These are phyloP conservation scores for Pyrus bretschneideri DNA, from an alignment of 306 rosid genomes.

Conservation along the genomic window DNA sequence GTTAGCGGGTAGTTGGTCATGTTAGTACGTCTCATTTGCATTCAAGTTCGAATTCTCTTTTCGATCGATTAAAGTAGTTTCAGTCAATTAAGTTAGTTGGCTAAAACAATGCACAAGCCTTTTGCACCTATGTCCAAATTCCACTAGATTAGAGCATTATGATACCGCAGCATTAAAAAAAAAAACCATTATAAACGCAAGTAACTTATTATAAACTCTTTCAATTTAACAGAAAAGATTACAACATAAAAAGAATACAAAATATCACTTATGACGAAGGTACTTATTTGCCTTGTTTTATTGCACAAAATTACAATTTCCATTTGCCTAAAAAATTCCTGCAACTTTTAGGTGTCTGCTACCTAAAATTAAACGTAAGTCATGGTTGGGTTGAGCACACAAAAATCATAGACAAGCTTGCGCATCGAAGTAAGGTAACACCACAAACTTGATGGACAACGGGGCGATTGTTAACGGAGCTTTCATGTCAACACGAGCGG, in stretches of 20 bases:
- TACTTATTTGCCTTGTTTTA: neutral
- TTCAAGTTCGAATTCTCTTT: too few relatives aligned
- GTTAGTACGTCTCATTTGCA: too few relatives aligned
- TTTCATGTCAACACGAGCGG: slow-evolving; percentile 25
- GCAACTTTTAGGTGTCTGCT: neutral
- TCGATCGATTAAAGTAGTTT: too few relatives aligned
- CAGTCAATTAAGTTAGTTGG: too few relatives aligned
- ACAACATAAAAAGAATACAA: neutral
- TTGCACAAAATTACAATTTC: slow-evolving; percentile 13
- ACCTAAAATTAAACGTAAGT: neutral
- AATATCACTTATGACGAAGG: neutral
- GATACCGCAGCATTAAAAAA: neutral
- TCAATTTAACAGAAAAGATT: neutral
- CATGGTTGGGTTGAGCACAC: neutral
- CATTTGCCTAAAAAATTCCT: neutral
- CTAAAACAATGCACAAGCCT: neutral
- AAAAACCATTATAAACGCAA: neutral
- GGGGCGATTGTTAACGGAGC: slow-evolving; percentile 42
- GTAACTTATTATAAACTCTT: neutral
- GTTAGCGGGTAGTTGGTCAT: too few relatives aligned
- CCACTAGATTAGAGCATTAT: neutral
- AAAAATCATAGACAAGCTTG: slow-evolving; percentile 35
- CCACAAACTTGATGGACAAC: slow-evolving; percentile 38
- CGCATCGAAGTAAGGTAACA: slow-evolving; percentile 51
- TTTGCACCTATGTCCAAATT: neutral